Evolutionary conservation across 805 yeast species (phyloP).

Genomic region (Candida manassasensis): DNA sequence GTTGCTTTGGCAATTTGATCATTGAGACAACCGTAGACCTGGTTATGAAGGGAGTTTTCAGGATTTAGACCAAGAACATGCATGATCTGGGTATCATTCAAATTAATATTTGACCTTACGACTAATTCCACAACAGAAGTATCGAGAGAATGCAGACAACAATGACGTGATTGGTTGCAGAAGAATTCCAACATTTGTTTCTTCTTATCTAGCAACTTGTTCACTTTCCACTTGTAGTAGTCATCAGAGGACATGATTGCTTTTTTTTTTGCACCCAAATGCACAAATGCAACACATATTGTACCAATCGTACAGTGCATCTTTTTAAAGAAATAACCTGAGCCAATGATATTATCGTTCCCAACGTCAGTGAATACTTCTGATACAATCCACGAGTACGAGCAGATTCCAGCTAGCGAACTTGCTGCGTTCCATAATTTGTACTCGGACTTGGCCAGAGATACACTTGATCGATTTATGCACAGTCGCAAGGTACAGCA

Average conservation of each 20-base stretch:
- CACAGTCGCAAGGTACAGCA: not conserved
- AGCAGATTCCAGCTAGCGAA: not conserved
- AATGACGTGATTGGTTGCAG: not conserved
- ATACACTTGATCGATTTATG: not conserved
- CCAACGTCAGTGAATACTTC: not conserved
- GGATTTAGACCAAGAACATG: constrained; percentile 7
- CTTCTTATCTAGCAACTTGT: not conserved
- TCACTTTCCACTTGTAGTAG: constrained; percentile 6
- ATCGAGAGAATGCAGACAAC: constrained; percentile 1
- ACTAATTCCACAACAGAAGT: constrained; percentile 10
- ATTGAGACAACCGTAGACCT: constrained; percentile 2
- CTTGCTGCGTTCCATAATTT: not conserved
- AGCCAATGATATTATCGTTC: too few species aligned
- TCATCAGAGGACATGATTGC: constrained; percentile 1
- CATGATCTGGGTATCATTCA: constrained; percentile 6
- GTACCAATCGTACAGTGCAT: not conserved
- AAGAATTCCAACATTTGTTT: not conserved
- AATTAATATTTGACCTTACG: constrained; percentile 6
- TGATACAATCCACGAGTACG: not conserved
- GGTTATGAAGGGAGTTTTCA: constrained; percentile 3
- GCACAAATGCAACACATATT: not conserved
- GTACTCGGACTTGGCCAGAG: not conserved
- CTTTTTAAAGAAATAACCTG: too few species aligned
- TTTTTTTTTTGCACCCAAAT: not conserved
- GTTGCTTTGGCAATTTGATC: not conserved